These are phyloP conservation scores for Plenodomus biglobosus DNA, from an alignment of 2,329 filamentous ascomycete species.

Conservation along the genomic window DNA sequence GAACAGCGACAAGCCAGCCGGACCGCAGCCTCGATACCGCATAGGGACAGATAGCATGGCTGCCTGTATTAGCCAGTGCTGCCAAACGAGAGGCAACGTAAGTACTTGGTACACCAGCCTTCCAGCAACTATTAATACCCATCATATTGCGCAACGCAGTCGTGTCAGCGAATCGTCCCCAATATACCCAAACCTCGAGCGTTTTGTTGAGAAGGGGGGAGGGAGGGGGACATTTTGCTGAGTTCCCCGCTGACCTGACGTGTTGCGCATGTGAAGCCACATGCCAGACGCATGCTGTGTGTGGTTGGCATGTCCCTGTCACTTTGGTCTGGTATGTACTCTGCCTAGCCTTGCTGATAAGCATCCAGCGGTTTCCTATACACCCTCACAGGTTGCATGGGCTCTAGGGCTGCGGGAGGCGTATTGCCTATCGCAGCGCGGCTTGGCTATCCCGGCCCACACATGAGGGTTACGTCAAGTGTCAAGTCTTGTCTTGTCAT, in stretches of 20 bases:
- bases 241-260: not conserved
- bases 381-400: constrained; percentile 7
- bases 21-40: no score
- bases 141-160: not conserved
- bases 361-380: constrained; percentile 14
- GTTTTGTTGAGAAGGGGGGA: not conserved
- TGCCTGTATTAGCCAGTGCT: not conserved
- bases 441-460: not conserved
- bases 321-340: not conserved
- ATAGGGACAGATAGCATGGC: no score
- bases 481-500: no score
- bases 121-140: not conserved
- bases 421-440: constrained; percentile 4
- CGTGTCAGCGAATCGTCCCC: not conserved
- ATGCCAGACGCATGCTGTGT: not conserved
- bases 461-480: not conserved
- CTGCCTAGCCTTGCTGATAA: not conserved
- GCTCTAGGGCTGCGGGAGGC: not conserved
- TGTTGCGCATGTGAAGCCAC: not conserved
- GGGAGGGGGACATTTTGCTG: not conserved
- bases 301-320: not conserved
- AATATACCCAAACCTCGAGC: not conserved
- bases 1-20: not conserved
- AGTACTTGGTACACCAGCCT: not conserved
- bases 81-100: not conserved